phyloP scores from a whole-genome alignment of 2,329 filamentous ascomycete genomes.

The Aspergillus calidoustus region DNA sequence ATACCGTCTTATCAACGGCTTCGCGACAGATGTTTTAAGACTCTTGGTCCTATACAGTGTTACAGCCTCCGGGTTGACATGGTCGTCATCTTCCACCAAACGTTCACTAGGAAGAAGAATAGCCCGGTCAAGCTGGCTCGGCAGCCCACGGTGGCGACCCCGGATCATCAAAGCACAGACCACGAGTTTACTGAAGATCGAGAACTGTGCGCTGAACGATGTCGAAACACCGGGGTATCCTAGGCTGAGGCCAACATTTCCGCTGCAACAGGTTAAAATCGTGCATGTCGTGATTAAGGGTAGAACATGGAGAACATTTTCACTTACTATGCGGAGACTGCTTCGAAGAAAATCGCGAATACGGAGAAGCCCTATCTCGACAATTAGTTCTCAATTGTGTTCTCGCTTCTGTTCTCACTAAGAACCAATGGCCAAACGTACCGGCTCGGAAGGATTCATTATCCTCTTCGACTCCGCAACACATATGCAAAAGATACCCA shows the following conservation, averaged over 20 bases:
- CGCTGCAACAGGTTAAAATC: slow-evolving; percentile 26
- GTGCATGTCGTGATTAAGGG: background rate
- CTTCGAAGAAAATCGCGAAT: slow-evolving; percentile 58
- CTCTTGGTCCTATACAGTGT: slow-evolving; percentile 9
- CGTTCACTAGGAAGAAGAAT: slow-evolving; percentile 37
- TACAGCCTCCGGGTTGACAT: background rate
- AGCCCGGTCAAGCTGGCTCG: slow-evolving; percentile 58
- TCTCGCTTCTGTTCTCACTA: too few relatives aligned
- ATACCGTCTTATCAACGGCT: slow-evolving; percentile 9
- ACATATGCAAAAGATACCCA: slow-evolving; percentile 63
- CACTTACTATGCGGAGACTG: slow-evolving; percentile 46
- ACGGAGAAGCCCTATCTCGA: slow-evolving; percentile 50
- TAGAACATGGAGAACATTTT: background rate
- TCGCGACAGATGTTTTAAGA: slow-evolving; percentile 5
- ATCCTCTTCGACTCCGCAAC: slow-evolving; percentile 55
- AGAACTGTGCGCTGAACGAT: slow-evolving; percentile 51
- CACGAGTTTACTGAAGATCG: slow-evolving; percentile 57
- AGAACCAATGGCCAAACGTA: slow-evolving; percentile 20
- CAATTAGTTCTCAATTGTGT: background rate
- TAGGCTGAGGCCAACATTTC: slow-evolving; percentile 41
- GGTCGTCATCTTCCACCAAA: slow-evolving; percentile 22
- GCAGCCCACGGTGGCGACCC: slow-evolving; percentile 60
- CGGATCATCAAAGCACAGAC: slow-evolving; percentile 61
- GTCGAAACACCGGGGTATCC: slow-evolving; percentile 36
- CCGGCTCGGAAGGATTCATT: slow-evolving; percentile 31